A percentile compares a stretch with the other conserved stretches of the same genome.
phyloP scores from a whole-genome alignment of 139 green algal genomes.

The Chloropicon primus region DNA sequence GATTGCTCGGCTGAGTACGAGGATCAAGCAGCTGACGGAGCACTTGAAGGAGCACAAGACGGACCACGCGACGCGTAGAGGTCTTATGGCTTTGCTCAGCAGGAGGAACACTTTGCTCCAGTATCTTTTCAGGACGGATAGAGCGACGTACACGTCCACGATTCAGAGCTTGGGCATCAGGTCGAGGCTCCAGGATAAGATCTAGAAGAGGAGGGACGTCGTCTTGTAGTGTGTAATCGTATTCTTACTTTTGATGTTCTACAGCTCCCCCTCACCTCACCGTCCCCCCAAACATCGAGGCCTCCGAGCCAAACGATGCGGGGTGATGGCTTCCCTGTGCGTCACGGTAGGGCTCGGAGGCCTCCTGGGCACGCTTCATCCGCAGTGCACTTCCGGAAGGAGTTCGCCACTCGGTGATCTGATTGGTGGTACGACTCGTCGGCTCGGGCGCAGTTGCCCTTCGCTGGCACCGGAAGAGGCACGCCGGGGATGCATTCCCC shows the following conservation, averaged over 20 bases:
- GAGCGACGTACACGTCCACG: neutral
- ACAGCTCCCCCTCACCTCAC: too few relatives aligned
- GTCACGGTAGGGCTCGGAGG: too few relatives aligned
- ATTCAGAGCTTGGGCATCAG: conserved; percentile 2
- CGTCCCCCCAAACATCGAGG: too few relatives aligned
- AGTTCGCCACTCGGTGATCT: too few relatives aligned
- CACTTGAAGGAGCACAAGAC: conserved; percentile 48
- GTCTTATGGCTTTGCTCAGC: conserved; percentile 42
- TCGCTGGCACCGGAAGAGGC: neutral
- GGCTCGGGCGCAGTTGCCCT: neutral
- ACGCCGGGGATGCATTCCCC: neutral
- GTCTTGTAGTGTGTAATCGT: neutral
- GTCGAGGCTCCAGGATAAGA: neutral
- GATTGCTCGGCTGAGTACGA: conserved; percentile 32
- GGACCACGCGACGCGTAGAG: conserved; percentile 40
- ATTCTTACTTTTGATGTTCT: too few relatives aligned
- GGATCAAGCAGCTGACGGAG: conserved; percentile 38
- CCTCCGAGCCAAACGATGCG: too few relatives aligned
- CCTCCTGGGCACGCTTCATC: too few relatives aligned
- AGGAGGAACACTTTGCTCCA: conserved; percentile 47
- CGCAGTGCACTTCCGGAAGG: too few relatives aligned
- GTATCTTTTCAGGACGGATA: conserved; percentile 50
- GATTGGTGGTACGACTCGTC: too few relatives aligned
- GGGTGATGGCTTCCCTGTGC: too few relatives aligned
- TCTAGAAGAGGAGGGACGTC: neutral